phyloP scores from a whole-genome alignment of 352 stramenopile species.

The Pilasporangium apinafurcum region DNA sequence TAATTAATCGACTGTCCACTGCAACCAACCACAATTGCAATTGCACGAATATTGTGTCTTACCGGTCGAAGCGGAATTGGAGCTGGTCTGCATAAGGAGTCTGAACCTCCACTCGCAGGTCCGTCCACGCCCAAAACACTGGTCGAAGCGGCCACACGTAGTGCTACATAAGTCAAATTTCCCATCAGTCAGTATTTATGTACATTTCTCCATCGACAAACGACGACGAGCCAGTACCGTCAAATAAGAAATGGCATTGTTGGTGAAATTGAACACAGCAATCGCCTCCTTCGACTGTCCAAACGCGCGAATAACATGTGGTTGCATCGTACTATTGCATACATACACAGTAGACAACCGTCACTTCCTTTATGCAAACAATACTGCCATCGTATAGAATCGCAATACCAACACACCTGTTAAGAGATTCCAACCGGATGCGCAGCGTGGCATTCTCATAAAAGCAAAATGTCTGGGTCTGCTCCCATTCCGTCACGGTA shows the following conservation, averaged over 20 bases:
- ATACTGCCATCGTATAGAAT: not conserved
- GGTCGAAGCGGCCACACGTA: constrained; percentile 49
- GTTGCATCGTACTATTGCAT: constrained; percentile 42
- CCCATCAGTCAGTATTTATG: not conserved
- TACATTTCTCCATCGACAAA: not conserved
- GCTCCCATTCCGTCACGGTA: constrained; percentile 43
- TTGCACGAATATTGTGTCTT: constrained; percentile 1
- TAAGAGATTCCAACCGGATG: constrained; percentile 62
- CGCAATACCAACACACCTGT: constrained; percentile 29
- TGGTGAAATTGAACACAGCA: constrained; percentile 39
- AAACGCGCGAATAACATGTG: constrained; percentile 56
- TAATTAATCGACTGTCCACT: too few relatives aligned
- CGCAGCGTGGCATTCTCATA: constrained; percentile 67
- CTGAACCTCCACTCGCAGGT: constrained; percentile 58
- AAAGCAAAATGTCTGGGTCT: constrained; percentile 72
- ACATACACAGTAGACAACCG: constrained; percentile 1
- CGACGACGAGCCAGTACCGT: constrained; percentile 11
- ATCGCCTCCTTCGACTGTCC: constrained; percentile 57
- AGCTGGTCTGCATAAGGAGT: constrained; percentile 40
- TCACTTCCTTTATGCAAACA: not conserved
- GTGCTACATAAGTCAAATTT: constrained; percentile 14
- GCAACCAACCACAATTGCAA: not conserved
- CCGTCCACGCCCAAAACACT: constrained; percentile 77
- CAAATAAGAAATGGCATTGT: constrained; percentile 42
- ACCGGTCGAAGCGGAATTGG: constrained; percentile 50